Evolutionary conservation across 1,284 basidiomycete genomes (phyloP), one percentile per base, ranked within the genome.

Genomic region (Ceratorhiza oryzae-sativae): DNA sequence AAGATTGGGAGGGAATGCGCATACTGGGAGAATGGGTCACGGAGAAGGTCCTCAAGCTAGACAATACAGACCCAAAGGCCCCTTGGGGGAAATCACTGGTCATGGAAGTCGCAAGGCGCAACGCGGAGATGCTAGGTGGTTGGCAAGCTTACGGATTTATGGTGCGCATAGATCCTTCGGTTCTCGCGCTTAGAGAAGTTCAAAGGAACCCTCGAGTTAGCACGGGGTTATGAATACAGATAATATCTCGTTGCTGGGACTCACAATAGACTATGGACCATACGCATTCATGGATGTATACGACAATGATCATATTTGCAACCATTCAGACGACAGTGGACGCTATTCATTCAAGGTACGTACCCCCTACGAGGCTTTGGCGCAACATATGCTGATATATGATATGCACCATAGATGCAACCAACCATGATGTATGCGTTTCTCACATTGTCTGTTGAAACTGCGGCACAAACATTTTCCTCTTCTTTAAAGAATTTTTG

Each of bases 181-280:
- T 36, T 65, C 39, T 1, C 39, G 1, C 15, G 18, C 30, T 1
- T 20, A 68, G 3, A 32, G 32, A 13, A 59, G 34, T 12, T 41
- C 18, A 27, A 32, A 41, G 62, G 67, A 41, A 39, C 60, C 41
- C 25, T 18, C 13, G 34, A 20, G 8, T 48, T 42, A 58, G 60
- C 90, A 93, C 76, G 91, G 91, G 0, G 96, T 98, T n/a, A 93
- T 98, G 77, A 98, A 98, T 79, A 97, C 96, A 1, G 96, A 98
- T 83, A 96, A 96, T 75, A 88, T 96, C 39, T 93, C 92, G 1
- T 84, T 98, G 30, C 82, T 94, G 25, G 96, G 96, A 0, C 81
- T 96, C 70, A 97, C 95, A 0, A 97, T 98, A 75, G 97, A 98
- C 80, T 97, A 95, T 77, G 93, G 92, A 18, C 95, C 95, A 58